Evolutionary conservation across 495 filamentous ascomycete genomes (phyloP).

Genomic region (Geopyxis carbonaria): DNA sequence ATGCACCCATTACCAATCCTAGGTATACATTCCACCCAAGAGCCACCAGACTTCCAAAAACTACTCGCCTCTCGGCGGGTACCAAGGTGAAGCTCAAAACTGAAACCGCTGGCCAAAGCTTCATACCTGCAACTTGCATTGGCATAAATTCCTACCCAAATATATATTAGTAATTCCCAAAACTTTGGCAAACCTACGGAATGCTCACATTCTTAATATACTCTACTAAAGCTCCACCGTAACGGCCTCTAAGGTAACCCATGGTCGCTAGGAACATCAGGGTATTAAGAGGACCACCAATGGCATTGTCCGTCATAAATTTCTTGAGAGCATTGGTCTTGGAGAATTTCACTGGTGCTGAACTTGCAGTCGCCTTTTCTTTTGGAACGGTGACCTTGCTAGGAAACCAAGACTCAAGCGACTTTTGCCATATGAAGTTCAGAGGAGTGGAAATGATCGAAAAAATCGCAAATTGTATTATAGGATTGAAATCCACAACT

Average conservation of each 20-base stretch:
- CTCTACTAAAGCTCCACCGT: constrained; percentile 5
- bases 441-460: constrained; percentile 58
- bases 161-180: background rate
- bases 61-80: constrained; percentile 53
- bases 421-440: constrained; percentile 70
- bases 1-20: constrained; percentile 41
- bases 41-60: constrained; percentile 65
- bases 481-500: constrained; percentile 40
- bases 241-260: constrained; percentile 14
- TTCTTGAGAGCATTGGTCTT: constrained; percentile 60
- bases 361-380: constrained; percentile 7
- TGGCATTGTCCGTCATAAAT: constrained; percentile 63
- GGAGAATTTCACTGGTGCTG: constrained; percentile 35
- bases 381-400: constrained; percentile 25
- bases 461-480: constrained; percentile 68
- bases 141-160: constrained; percentile 44
- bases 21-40: constrained; percentile 78
- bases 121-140: constrained; percentile 56
- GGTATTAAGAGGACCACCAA: constrained; percentile 62
- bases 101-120: constrained; percentile 72
- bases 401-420: constrained; percentile 17
- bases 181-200: constrained; percentile 13
- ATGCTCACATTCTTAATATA: constrained; percentile 15
- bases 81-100: constrained; percentile 63
- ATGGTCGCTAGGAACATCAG: constrained; percentile 41